A percentile compares a stretch with the other conserved stretches of the same genome.
Evolutionary conservation across 2,329 filamentous ascomycete genomes (phyloP).

Genomic region (Gnomoniopsis sp.): DNA sequence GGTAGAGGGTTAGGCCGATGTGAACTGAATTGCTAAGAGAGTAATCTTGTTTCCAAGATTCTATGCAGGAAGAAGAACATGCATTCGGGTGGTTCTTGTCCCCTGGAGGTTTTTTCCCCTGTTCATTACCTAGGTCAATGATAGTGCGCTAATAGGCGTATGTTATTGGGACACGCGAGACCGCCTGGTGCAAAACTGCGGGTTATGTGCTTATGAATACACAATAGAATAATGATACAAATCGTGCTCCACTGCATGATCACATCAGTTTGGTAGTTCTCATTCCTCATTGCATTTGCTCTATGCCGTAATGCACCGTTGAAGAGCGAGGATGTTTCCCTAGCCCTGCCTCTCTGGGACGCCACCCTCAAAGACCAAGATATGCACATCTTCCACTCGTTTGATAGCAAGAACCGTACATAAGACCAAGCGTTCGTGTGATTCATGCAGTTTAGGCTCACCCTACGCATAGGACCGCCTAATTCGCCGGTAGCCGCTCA

Average conservation of each 20-base stretch:
- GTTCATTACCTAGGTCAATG: no score
- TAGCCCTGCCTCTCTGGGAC: neutral
- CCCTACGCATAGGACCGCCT: constrained; percentile 15
- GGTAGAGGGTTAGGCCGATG: constrained; percentile 36
- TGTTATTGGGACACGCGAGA: neutral
- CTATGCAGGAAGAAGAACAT: no score
- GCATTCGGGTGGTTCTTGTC: no score
- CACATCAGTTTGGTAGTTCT: constrained; percentile 4
- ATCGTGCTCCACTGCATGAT: neutral
- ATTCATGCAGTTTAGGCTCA: neutral
- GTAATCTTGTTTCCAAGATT: no score
- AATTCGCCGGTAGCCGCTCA: constrained; percentile 71
- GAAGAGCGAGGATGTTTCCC: neutral
- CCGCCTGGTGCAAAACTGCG: constrained; percentile 1
- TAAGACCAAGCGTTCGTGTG: neutral
- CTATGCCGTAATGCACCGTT: constrained; percentile 6
- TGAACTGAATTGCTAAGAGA: no score
- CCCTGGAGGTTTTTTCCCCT: no score
- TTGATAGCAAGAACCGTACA: neutral
- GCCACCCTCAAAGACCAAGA: neutral
- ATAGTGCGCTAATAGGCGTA: no score
- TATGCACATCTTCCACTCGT: neutral
- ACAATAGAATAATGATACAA: constrained; percentile 18
- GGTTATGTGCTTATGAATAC: constrained; percentile 7
- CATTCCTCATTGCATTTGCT: constrained; percentile 13